Base-by-base conservation (phyloP, 2,329 filamentous ascomycete genomes). In the Stagonosporopsis chrysanthemi region DNA sequence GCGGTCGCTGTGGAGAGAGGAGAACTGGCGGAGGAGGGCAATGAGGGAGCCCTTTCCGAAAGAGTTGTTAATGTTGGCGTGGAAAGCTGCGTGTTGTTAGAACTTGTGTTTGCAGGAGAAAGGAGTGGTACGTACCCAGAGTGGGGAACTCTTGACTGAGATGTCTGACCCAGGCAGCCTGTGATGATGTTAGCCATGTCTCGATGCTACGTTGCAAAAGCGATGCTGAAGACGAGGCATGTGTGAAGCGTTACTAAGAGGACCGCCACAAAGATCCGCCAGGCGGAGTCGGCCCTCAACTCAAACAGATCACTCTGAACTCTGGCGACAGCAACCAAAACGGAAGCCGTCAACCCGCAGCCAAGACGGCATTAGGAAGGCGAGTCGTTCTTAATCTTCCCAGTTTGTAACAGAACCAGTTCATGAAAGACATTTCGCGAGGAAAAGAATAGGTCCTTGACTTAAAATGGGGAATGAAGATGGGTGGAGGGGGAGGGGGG, bases 221-320 rank as follows among this genome's bases (percentile, higher is more conserved):
- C 58, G 4, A 29, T 4, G 29, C 23, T 14, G 6, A 52, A 66
- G 60, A 67, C 64, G 72, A 69, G 61, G 68, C 68, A 87, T 93
- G 89, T 99, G 86, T 94, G 93, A 90, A 89, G 90, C 91, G 90
- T 91, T 90, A 98, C 95, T 99, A 99, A 96, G 95, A 98, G 90
- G 83, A 85, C 85, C 86, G 86, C 90, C 88, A 93, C 80, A 52
- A 52, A 80, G 79, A 80, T 81, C 84, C 84, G 73, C 73, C 68
- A 75, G 76, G 85, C 80, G 83, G 86, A 86, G 86, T 85, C 86
- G 87, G 86, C 83, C 83, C 90, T 98, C 95, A 97, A 98, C 95
- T 98, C 94, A 92, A 90, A 91, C 88, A 88, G 90, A 89, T 89
- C 91, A 95, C 85, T 84, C 62, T 84, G 80, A 81, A 81, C 84